Conservation (phyloP, 2,329 filamentous ascomycete genomes). For the Xylariaceae sp. region DNA sequence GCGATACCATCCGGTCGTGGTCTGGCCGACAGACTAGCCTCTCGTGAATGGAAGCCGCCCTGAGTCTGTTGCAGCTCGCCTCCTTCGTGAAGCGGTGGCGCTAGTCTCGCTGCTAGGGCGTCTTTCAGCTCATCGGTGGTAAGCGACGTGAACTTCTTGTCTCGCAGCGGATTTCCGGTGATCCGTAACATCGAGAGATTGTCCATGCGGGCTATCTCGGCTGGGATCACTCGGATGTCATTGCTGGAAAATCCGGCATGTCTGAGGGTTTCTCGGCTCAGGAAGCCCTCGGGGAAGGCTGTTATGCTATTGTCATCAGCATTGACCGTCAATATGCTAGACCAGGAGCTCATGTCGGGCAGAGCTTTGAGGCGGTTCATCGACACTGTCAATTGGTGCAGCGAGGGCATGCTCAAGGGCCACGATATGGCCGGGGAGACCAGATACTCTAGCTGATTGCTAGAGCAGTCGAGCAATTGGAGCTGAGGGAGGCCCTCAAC, state of each 20-base stretch:
- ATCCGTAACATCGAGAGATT: slow-evolving; percentile 67
- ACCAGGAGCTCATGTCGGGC: slow-evolving; percentile 69
- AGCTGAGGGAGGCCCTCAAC: slow-evolving; percentile 54
- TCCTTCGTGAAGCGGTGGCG: slow-evolving; percentile 35
- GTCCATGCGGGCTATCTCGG: slow-evolving; percentile 73
- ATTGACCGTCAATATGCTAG: slow-evolving; percentile 61
- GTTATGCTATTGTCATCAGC: slow-evolving; percentile 77
- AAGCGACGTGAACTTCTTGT: slow-evolving; percentile 79
- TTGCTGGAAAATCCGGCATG: slow-evolving; percentile 82
- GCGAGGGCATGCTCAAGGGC: slow-evolving; percentile 55
- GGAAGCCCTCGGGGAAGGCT: slow-evolving; percentile 69
- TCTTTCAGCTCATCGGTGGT: slow-evolving; percentile 74
- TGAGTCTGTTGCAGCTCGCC: slow-evolving; percentile 17
- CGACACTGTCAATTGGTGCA: slow-evolving; percentile 70
- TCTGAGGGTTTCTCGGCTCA: slow-evolving; percentile 57
- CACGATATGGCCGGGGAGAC: slow-evolving; percentile 30
- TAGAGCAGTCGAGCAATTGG: slow-evolving; percentile 69
- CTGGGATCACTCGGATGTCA: slow-evolving; percentile 67
- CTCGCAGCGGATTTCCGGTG: slow-evolving; percentile 81
- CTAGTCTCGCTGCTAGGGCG: slow-evolving; percentile 58
- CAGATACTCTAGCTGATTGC: slow-evolving; percentile 61
- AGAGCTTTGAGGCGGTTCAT: slow-evolving; percentile 70
- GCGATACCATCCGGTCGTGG: slow-evolving; percentile 20
- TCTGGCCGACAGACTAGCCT: slow-evolving; percentile 13
- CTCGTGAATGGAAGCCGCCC: slow-evolving; percentile 20